A percentile compares a stretch with the other conserved stretches of the same genome.
Evolutionary conservation across 78 protist species (phyloP).

Genomic region (Dictyostelium capitatum): DNA sequence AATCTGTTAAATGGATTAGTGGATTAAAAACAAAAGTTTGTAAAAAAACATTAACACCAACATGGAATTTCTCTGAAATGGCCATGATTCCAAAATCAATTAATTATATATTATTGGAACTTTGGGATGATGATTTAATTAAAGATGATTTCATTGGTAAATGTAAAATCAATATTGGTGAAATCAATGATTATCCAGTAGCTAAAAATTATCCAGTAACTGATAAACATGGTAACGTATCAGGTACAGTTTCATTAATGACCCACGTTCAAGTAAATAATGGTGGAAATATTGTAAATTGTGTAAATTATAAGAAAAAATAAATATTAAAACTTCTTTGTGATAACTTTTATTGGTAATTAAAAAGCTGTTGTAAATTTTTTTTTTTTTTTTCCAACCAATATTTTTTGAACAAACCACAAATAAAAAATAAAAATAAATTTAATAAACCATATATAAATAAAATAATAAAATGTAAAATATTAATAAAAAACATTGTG

Average conservation of each 20-base stretch:
- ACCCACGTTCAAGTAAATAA: not conserved
- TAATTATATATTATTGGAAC: not conserved
- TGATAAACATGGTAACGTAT: not conserved
- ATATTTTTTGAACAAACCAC: too few relatives aligned
- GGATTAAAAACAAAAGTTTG: not conserved
- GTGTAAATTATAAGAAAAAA: too few relatives aligned
- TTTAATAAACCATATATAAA: too few relatives aligned
- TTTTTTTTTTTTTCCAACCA: too few relatives aligned
- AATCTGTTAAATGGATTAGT: not conserved
- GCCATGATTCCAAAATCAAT: not conserved
- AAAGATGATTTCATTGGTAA: slow-evolving; percentile 3
- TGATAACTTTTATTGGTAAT: too few relatives aligned
- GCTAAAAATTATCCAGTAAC: not conserved
- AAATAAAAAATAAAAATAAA: too few relatives aligned
- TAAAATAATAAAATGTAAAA: too few relatives aligned
- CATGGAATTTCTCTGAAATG: not conserved
- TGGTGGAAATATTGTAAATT: not conserved
- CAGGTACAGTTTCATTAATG: not conserved
- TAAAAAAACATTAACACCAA: not conserved
- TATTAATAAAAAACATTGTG: too few relatives aligned
- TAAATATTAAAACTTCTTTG: too few relatives aligned
- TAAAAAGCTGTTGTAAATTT: too few relatives aligned
- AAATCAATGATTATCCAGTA: not conserved
- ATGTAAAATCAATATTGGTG: not conserved
- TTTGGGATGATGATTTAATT: not conserved